Evolutionary conservation across 129 eudicot species (phyloP), one percentile per base, ranked within the genome.

Genomic region (Helichrysum umbraculigerum): DNA sequence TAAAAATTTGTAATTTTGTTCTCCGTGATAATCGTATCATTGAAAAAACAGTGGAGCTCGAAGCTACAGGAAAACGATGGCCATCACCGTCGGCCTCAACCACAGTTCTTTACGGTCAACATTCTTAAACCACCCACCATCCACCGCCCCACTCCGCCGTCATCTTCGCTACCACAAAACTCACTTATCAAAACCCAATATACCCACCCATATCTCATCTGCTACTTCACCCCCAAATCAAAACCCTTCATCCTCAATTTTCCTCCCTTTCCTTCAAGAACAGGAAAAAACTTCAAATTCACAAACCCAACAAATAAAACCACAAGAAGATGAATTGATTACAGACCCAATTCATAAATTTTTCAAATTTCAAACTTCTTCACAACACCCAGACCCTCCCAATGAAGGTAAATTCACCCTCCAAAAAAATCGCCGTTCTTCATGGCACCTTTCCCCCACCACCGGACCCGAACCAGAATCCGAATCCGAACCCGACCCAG

Each of bases 341-440:
- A 76, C 87, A n/a, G 98, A 92, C 88, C 98, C 98, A 47, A 78
- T 90, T 73, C 76, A 86, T 67, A 79, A 54, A 74, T 90, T 92
- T 92, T 92, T 89, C 84, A 84, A 86, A 66, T 66, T 79, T n/a
- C 98, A 86, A 62, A 75, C 87, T 70, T 71, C 90, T 30, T 70
- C 82, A 32, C 81, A 81, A 17, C 71, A 78, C 68, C 89, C 88
- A 6, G 93, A 90, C 84, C 93, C 98, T 22, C 30, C 71, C 4
- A 69, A 35, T 0, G 83, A 86, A 81, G 90, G 93, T 79, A 86
- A 85, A 29, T 71, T 92, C 32, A 63, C 98, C 71, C 87, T 86
- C 76, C 88, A 90, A 50, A 90, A 81, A 76, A 92, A 86, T 78
- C 93, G 98, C 28, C 89, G 88, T 59, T 80, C 91, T 22, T 85